Evolutionary conservation across 2,329 filamentous ascomycete species (phyloP).

Genomic region (Shiraia sp.): DNA sequence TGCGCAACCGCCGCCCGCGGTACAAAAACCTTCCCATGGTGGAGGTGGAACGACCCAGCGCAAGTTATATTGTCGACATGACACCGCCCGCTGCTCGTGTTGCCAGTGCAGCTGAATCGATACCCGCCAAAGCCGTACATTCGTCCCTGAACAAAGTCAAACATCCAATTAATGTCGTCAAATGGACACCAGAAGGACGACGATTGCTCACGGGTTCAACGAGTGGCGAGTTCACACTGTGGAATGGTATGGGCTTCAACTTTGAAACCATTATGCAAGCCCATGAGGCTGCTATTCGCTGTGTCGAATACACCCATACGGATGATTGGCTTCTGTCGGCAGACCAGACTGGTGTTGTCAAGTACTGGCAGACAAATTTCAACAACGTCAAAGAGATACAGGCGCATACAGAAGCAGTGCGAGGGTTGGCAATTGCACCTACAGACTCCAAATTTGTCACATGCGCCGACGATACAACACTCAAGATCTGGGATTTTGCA

Average conservation of each 20-base stretch:
- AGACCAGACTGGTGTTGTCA: conserved; percentile 92
- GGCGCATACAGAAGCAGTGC: conserved; percentile 85
- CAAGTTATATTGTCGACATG: conserved; percentile 92
- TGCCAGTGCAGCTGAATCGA: conserved; percentile 77
- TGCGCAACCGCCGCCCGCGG: conserved; percentile 77
- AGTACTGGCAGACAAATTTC: conserved; percentile 99
- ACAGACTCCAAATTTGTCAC: conserved; percentile 96
- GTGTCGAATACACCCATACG: conserved; percentile 86
- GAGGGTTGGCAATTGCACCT: conserved; percentile 90
- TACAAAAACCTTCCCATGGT: conserved; percentile 73
- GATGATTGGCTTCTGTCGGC: conserved; percentile 97
- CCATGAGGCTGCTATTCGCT: conserved; percentile 84
- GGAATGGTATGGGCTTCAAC: conserved; percentile 99
- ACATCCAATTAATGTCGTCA: conserved; percentile 93
- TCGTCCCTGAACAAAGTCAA: conserved; percentile 99
- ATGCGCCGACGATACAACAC: conserved; percentile 86
- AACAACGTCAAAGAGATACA: conserved; percentile 97
- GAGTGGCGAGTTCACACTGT: conserved; percentile 96
- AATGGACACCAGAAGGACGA: conserved; percentile 96
- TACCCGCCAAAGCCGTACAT: conserved; percentile 93
- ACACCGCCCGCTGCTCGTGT: conserved; percentile 78
- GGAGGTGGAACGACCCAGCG: conserved; percentile 81
- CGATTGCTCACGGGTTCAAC: conserved; percentile 90
- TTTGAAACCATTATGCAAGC: conserved; percentile 99
- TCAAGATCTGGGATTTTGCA: conserved; percentile 97